Percentiles rank a stretch among this genome's conserved stretches.
phyloP scores from a whole-genome alignment of 768 basidiomycete species.

The Calocybe gangraenosa region DNA sequence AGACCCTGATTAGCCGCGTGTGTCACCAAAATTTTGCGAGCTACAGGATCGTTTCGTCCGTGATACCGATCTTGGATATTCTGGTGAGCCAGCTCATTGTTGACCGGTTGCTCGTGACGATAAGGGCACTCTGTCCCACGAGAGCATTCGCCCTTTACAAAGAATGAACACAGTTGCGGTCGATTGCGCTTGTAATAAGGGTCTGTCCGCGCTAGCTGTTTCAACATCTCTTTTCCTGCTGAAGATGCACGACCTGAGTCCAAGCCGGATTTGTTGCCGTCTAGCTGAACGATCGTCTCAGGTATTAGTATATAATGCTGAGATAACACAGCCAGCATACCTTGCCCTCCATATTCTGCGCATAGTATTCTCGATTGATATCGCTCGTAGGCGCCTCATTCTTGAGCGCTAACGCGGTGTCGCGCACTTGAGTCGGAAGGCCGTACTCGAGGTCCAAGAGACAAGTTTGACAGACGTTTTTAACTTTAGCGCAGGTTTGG shows the following conservation, averaged over 20 bases:
- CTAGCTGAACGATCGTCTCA: conserved; percentile 42
- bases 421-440: conserved; percentile 93
- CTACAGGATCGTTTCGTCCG: conserved; percentile 91
- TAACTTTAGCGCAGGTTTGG: conserved; percentile 95
- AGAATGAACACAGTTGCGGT: conserved; percentile 94
- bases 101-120: conserved; percentile 85
- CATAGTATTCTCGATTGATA: conserved; percentile 94
- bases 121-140: conserved; percentile 93
- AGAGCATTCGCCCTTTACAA: conserved; percentile 90
- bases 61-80: conserved; percentile 94
- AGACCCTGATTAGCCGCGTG: conserved; percentile 82
- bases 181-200: conserved; percentile 97
- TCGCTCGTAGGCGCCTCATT: conserved; percentile 94
- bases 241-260: conserved; percentile 60
- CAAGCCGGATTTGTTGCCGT: conserved; percentile 63
- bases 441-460: conserved; percentile 95
- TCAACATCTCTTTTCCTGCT: conserved; percentile 95
- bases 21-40: conserved; percentile 78
- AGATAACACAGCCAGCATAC: conserved; percentile 41
- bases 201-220: conserved; percentile 89
- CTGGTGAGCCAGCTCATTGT: conserved; percentile 84
- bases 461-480: conserved; percentile 97
- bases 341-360: conserved; percentile 87
- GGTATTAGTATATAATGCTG: background rate
- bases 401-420: conserved; percentile 84